Percentiles rank a stretch among this genome's conserved stretches.
phyloP scores from a whole-genome alignment of 805 yeast genomes.

The Sungouiozyma ichnusensis region DNA sequence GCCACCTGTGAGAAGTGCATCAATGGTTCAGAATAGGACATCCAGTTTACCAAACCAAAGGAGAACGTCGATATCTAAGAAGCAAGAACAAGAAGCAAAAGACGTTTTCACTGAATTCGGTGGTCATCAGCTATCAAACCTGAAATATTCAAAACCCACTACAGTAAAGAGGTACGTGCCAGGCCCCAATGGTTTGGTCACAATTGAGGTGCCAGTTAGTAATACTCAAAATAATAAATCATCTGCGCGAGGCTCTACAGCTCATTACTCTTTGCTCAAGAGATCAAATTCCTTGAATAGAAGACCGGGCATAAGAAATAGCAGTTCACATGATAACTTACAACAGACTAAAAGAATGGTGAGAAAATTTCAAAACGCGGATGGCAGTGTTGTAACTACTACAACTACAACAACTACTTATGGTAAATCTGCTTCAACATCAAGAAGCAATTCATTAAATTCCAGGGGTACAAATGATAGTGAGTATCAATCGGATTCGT shows the following conservation, averaged over 20 bases:
- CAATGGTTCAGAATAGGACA: conserved; percentile 7
- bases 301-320: conserved; percentile 2
- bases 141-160: conserved; percentile 15
- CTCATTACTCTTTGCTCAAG: conserved; percentile 4
- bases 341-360: conserved; percentile 2
- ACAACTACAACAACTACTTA: not conserved
- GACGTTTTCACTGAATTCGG: conserved; percentile 28
- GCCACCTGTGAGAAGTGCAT: conserved; percentile 1
- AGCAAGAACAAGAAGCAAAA: conserved; percentile 17
- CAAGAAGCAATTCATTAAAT: not conserved
- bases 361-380: not conserved
- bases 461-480: not conserved
- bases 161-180: conserved; percentile 65
- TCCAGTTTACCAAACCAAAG: conserved; percentile 12
- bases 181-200: conserved; percentile 58
- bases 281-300: conserved; percentile 5
- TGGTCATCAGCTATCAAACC: conserved; percentile 15
- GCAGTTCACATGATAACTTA: conserved; percentile 7
- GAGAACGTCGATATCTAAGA: conserved; percentile 3
- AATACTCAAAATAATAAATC: conserved; percentile 6
- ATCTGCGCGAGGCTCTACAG: conserved; percentile 9
- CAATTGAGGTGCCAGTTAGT: conserved; percentile 55
- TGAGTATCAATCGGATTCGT: not conserved
- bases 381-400: not conserved
- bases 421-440: not conserved